Evolutionary conservation across 306 rosid genomes (phyloP).

Genomic region (Cicer chorassanicum): DNA sequence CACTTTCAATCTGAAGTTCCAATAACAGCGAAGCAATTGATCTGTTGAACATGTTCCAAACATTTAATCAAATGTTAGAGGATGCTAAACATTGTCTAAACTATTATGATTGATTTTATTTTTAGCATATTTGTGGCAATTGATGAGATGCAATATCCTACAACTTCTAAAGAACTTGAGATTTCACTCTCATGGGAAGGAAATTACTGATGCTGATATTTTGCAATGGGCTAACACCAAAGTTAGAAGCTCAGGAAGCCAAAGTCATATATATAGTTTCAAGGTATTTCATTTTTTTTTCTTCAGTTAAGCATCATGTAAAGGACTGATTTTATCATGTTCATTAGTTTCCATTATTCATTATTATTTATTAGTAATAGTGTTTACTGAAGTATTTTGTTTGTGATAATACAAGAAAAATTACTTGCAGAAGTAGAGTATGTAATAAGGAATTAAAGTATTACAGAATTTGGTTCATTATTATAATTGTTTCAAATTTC

Average conservation of each 20-base stretch:
- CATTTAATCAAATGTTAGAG: background rate
- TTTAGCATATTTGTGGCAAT: conserved; percentile 96
- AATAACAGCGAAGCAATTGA: background rate
- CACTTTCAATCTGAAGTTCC: no score
- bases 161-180: conserved; percentile 94
- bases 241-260: conserved; percentile 80
- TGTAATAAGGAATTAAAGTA: conserved; percentile 14
- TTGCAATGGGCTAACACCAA: conserved; percentile 89
- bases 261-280: conserved; percentile 76
- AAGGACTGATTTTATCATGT: background rate
- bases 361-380: conserved; percentile 1
- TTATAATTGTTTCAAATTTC: conserved; percentile 43
- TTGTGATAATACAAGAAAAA: background rate
- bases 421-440: no score
- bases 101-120: conserved; percentile 28
- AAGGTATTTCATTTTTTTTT: conserved; percentile 57
- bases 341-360: background rate
- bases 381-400: background rate
- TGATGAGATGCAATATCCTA: conserved; percentile 90
- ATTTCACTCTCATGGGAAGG: conserved; percentile 89
- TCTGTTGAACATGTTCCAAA: background rate
- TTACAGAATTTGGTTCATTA: conserved; percentile 17
- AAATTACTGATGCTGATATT: conserved; percentile 87
- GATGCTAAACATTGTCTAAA: background rate
- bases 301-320: background rate